phyloP scores from a whole-genome alignment of 2,329 filamentous ascomycete genomes.

The Rhytidhysteron rufulum region DNA sequence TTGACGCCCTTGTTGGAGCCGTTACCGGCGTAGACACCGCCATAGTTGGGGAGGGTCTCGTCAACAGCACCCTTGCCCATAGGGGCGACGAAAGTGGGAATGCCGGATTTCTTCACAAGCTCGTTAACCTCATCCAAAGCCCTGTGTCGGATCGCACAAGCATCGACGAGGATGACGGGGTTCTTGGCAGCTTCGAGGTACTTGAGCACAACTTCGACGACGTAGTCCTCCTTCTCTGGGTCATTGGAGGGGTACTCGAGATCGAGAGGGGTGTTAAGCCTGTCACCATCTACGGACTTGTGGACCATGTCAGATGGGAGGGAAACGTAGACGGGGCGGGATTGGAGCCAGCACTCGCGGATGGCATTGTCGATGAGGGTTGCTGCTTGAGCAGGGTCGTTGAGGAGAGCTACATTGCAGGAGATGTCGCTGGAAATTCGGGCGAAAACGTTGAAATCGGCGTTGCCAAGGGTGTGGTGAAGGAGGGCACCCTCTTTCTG shows the following conservation, averaged over 20 bases:
- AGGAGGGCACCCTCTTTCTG: conserved; percentile 41
- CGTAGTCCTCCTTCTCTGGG: conserved; percentile 69
- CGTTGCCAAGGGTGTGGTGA: conserved; percentile 47
- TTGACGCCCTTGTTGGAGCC: conserved; percentile 65
- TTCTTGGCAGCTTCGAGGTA: conserved; percentile 69
- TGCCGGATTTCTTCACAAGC: conserved; percentile 66
- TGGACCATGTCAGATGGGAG: conserved; percentile 77
- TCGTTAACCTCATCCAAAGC: conserved; percentile 69
- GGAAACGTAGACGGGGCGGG: conserved; percentile 78
- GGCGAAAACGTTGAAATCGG: conserved; percentile 78
- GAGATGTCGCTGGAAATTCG: conserved; percentile 73
- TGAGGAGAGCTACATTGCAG: conserved; percentile 66
- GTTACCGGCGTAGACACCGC: conserved; percentile 80
- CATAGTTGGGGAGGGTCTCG: conserved; percentile 70
- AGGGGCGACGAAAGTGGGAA: conserved; percentile 83
- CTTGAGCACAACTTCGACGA: conserved; percentile 74
- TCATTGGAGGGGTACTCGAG: conserved; percentile 63
- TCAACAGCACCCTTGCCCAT: conserved; percentile 86
- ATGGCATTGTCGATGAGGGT: conserved; percentile 74
- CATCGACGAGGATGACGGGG: conserved; percentile 77
- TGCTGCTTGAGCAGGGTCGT: conserved; percentile 66
- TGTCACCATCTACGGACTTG: conserved; percentile 69
- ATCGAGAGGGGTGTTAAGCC: conserved; percentile 68
- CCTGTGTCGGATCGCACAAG: conserved; percentile 74
- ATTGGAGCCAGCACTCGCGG: conserved; percentile 68